These are phyloP conservation scores for Cryptococcus floricola DNA, from an alignment of 1,284 basidiomycete genomes.

Conservation along the genomic window DNA sequence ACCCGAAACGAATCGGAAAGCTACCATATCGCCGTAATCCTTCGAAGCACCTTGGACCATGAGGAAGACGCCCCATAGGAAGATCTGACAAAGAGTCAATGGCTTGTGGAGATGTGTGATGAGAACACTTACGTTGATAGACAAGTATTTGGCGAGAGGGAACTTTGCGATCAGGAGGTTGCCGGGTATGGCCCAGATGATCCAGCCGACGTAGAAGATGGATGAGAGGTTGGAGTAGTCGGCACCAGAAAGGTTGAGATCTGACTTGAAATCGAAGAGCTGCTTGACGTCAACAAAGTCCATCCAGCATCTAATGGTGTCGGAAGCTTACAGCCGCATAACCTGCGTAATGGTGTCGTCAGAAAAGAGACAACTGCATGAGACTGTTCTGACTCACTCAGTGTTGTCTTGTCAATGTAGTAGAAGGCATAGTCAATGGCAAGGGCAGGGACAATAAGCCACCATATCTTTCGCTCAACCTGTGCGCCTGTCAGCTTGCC, in stretches of 20 bases:
- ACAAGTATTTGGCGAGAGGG: constrained; percentile 50
- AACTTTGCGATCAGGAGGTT: constrained; percentile 51
- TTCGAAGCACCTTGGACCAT: constrained; percentile 50
- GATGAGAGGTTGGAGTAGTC: constrained; percentile 33
- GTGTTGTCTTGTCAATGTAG: constrained; percentile 43
- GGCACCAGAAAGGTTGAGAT: constrained; percentile 29
- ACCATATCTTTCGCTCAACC: constrained; percentile 47
- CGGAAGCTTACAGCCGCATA: constrained; percentile 6
- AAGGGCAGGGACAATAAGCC: constrained; percentile 48
- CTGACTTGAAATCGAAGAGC: constrained; percentile 46
- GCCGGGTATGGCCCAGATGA: constrained; percentile 51
- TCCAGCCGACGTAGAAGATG: constrained; percentile 45
- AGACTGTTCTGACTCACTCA: not conserved
- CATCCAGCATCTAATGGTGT: too few relatives aligned
- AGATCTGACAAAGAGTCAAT: constrained; percentile 33
- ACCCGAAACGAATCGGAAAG: constrained; percentile 49
- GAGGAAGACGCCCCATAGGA: constrained; percentile 51
- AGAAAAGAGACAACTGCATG: not conserved
- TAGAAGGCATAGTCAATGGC: constrained; percentile 52
- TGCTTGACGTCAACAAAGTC: not conserved
- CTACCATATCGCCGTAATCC: constrained; percentile 47
- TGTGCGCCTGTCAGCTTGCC: constrained; percentile 9
- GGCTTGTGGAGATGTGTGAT: not conserved
- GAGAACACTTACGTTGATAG: constrained; percentile 35
- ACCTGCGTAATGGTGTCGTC: too few relatives aligned